These are phyloP conservation scores for Solanum bulbocastanum DNA, from an alignment of 257 asterid genomes.

Conservation along the genomic window DNA sequence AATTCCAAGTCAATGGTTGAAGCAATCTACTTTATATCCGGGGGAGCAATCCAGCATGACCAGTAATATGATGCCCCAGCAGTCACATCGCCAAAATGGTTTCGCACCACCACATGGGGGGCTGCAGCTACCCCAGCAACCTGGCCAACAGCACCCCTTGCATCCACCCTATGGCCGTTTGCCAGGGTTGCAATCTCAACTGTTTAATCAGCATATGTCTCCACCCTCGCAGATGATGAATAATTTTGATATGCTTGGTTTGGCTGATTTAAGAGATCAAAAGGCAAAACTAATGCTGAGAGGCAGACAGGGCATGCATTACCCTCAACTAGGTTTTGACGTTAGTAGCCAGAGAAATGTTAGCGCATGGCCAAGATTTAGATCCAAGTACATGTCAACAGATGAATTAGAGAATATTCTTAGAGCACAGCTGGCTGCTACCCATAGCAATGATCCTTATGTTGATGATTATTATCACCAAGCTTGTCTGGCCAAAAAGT, in stretches of 20 bases:
- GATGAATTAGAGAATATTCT: slow-evolving; percentile 83
- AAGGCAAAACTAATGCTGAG: slow-evolving; percentile 46
- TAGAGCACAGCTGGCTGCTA: slow-evolving; percentile 75
- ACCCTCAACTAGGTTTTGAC: slow-evolving; percentile 45
- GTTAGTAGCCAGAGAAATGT: slow-evolving; percentile 34
- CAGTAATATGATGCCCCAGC: slow-evolving; percentile 44
- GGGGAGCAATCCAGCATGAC: slow-evolving; percentile 46
- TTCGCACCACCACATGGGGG: slow-evolving; percentile 47
- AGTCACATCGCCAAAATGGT: slow-evolving; percentile 57
- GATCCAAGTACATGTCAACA: slow-evolving; percentile 72
- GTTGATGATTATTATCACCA: slow-evolving; percentile 89
- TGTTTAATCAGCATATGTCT: slow-evolving; percentile 40
- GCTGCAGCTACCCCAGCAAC: slow-evolving; percentile 54
- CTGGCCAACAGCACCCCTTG: slow-evolving; percentile 45
- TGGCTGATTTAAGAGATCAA: slow-evolving; percentile 72
- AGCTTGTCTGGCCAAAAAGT: slow-evolving; percentile 74
- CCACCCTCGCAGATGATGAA: slow-evolving; percentile 50
- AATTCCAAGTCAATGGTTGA: slow-evolving; percentile 54
- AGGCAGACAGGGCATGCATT: slow-evolving; percentile 44
- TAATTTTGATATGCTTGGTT: slow-evolving; percentile 50
- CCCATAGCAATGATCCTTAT: slow-evolving; percentile 91
- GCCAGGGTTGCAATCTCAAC: slow-evolving; percentile 51
- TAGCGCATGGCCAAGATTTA: slow-evolving; percentile 59
- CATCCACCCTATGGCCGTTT: slow-evolving; percentile 48
- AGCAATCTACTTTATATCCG: slow-evolving; percentile 32